Conservation (phyloP, 805 yeast genomes). For the Ogataea methanolica region DNA sequence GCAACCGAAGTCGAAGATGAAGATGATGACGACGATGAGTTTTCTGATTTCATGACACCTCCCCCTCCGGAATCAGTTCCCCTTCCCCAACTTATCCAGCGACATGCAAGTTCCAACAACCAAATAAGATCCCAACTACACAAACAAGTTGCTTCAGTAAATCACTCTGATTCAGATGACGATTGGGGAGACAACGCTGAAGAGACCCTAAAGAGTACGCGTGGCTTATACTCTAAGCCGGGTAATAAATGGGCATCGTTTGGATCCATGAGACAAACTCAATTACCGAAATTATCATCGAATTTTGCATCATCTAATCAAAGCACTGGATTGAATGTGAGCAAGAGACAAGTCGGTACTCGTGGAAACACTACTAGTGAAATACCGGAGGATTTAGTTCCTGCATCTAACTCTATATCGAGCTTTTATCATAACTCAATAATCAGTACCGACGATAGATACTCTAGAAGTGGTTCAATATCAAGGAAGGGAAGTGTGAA, state of each 20-base stretch:
- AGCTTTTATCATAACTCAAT: constrained; percentile 7
- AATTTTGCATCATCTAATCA: background rate
- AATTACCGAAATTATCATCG: background rate
- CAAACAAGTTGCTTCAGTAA: background rate
- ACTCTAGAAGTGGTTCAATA: constrained; percentile 5
- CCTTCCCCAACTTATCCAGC: background rate
- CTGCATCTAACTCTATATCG: constrained; percentile 4
- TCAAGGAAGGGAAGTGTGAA: background rate
- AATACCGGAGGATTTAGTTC: constrained; percentile 9
- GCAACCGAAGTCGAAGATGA: background rate
- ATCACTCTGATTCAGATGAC: background rate
- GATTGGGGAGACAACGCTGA: background rate
- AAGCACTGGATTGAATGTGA: background rate
- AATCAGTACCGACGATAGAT: constrained; percentile 7
- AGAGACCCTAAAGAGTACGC: background rate
- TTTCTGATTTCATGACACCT: constrained; percentile 11
- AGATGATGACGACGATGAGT: constrained; percentile 7
- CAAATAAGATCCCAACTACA: no score
- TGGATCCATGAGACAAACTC: background rate
- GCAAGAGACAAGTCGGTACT: background rate
- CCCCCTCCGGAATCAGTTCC: background rate
- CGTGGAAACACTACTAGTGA: background rate
- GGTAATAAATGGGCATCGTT: background rate
- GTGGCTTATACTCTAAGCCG: background rate
- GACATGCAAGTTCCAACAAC: background rate